Base-by-base conservation (phyloP, 495 filamentous ascomycete species). In the Hypomontagnella submonticulosa region DNA sequence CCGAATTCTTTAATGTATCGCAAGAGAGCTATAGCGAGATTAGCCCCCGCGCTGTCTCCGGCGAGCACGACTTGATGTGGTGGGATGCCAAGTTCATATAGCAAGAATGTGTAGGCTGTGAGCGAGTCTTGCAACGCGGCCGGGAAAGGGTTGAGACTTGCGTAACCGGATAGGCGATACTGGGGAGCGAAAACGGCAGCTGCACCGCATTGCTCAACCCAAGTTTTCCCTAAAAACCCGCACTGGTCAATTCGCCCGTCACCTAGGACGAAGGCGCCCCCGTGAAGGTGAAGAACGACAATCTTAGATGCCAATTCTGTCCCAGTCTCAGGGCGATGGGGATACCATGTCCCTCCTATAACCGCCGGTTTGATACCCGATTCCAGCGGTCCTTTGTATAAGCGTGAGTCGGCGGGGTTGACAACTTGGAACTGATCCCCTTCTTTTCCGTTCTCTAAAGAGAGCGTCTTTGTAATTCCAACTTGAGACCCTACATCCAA, bases 211-310 rank as follows among this genome's bases (percentile, higher is more conserved):
- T 59, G 44, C 32, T 65, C 43, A 11, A 43, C 4, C 11, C 62
- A 23, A 0, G 67, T 71, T 6, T 62, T 48, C 4, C 67, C 52
- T 4, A 74, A 41, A 33, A 68, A 41, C 4, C 37, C 12, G 47
- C 73, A 66, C 41, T 62, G 71, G 10, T 61, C 64, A 32, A 69
- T 69, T 3, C 75, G 54, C 12, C 74, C 75, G 63, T 80, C 73
- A 41, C 75, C 69, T 23, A 76, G 19, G 19, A 84, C 74, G 62
- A 74, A 86, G 7, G 77, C 80, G 7, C 82, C 83, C 27, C 82
- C 81, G 46, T 85, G 82, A 49, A 85, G 85, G 67, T 90, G 92
- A 8, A 93, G 77, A 5, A 91, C 73, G 5, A 71, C 40, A 1
- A 37, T 44, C 30, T 57, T 63, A 0, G 36, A 33, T 1, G 54